These are phyloP conservation scores for Lanmaoa rubissima DNA, from an alignment of 768 basidiomycete species.

Conservation along the genomic window DNA sequence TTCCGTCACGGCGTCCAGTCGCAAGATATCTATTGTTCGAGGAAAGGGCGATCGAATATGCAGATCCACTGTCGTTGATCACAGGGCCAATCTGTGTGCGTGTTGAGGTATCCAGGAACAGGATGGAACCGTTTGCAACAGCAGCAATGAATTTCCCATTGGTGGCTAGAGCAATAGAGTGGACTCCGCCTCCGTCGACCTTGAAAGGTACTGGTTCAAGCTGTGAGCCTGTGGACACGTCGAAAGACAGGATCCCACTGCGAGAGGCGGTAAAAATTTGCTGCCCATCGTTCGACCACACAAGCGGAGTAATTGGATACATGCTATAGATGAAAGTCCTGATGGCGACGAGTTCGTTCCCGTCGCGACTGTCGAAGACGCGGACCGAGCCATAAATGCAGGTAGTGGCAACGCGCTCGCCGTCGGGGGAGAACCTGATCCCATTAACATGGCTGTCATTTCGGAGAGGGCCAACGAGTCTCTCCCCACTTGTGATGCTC, in stretches of 20 bases:
- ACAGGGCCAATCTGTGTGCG: background rate
- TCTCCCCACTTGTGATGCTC: background rate
- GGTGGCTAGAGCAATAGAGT: background rate
- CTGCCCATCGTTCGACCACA: background rate
- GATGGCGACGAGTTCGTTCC: background rate
- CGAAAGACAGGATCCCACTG: background rate
- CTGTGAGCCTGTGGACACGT: background rate
- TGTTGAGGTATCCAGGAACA: background rate
- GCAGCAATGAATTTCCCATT: background rate
- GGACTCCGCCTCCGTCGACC: accelerated
- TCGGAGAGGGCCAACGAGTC: background rate
- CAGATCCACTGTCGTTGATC: accelerated
- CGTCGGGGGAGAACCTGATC: background rate
- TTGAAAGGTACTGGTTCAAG: background rate
- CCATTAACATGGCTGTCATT: background rate
- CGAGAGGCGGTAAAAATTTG: background rate
- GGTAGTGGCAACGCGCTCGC: background rate
- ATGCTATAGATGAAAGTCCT: accelerated
- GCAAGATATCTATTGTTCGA: background rate
- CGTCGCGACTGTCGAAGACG: background rate
- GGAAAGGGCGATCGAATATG: background rate
- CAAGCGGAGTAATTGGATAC: background rate
- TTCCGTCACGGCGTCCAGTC: background rate
- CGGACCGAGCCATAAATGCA: background rate
- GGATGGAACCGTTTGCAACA: background rate